Conservation (phyloP, 2,329 filamentous ascomycete genomes). For the Colletotrichum plurivorum region DNA sequence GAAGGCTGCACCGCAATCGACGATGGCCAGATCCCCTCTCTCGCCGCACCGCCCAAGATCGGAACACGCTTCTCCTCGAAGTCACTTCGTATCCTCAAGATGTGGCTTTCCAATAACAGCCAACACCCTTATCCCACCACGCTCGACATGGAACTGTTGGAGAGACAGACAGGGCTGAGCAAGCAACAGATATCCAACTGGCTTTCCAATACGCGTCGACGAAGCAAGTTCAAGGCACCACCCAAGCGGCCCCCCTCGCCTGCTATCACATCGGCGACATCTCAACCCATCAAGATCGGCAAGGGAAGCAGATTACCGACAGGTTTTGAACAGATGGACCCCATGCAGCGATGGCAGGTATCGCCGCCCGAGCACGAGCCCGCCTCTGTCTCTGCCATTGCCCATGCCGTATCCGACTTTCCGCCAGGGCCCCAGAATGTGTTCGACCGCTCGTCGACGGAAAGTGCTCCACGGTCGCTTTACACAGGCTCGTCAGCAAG, state of each 20-base stretch:
- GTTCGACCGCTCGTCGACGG: conserved; percentile 15
- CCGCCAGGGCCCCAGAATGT: background rate
- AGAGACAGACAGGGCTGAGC: conserved; percentile 30
- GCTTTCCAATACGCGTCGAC: conserved; percentile 35
- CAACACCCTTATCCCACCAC: conserved; percentile 28
- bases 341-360: conserved; percentile 40
- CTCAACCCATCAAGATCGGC: conserved; percentile 17
- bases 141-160: conserved; percentile 32
- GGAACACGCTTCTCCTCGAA: conserved; percentile 44
- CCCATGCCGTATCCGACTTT: conserved; percentile 34
- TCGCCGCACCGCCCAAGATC: conserved; percentile 39
- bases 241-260: conserved; percentile 34
- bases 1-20: background rate
- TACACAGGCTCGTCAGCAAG: conserved; percentile 42
- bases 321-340: conserved; percentile 28
- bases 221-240: conserved; percentile 25
- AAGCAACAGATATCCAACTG: conserved; percentile 39
- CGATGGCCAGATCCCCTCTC: background rate
- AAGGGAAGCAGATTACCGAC: background rate
- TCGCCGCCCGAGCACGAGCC: conserved; percentile 45
- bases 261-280: conserved; percentile 14
- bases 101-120: conserved; percentile 40
- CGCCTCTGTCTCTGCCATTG: conserved; percentile 42
- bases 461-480: conserved; percentile 16
- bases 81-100: conserved; percentile 40